Base-by-base conservation (phyloP, 352 stramenopile genomes). In the Peronospora farinosa region DNA sequence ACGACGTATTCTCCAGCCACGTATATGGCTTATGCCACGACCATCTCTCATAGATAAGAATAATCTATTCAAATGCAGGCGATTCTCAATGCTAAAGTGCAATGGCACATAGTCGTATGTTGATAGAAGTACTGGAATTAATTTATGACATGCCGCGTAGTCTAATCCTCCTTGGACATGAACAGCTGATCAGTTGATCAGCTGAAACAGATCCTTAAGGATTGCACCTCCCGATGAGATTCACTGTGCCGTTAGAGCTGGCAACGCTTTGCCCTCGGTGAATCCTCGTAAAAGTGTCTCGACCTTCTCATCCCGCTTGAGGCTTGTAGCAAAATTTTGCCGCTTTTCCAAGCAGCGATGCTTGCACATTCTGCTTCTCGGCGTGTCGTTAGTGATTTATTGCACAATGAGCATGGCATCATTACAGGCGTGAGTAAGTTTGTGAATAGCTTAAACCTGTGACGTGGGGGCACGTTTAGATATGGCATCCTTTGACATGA, bases 401-500 rank as follows among this genome's bases (percentile, higher is more conserved):
- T 53, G 48, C 55, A 58, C 59, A 63, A 35, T 33, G 10, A 15
- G 12, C 23, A 55, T 50, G 39, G 40, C 12, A 33, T 36, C 32
- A 35, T 49, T 7, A n/a, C 17, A 38, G 19, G 5, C 17, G 10
- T 37, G 27, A 43, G 36, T 53, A 27, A 27, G 39, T 28, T 6
- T 5, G 13, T 37, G 32, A 37, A 16, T 2, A 36, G 10, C 15
- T 57, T 12, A 51, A 57, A 51, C 50, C n/a, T 60, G 52, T 39
- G 43, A 59, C 44, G n/a, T 23, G 21, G 21, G 21, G 21, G 21
- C 21, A 23, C n/a, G n/a, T n/a, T n/a, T n/a, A n/a, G n/a, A n/a
- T n/a, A n/a, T n/a, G n/a, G n/a, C n/a, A n/a, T n/a, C n/a, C n/a
- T 67, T 66, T 4, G 71, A 85, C 40, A 60, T 92, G 12, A 72